Conservation (phyloP, 805 yeast genomes). For the Candida stauntonica region DNA sequence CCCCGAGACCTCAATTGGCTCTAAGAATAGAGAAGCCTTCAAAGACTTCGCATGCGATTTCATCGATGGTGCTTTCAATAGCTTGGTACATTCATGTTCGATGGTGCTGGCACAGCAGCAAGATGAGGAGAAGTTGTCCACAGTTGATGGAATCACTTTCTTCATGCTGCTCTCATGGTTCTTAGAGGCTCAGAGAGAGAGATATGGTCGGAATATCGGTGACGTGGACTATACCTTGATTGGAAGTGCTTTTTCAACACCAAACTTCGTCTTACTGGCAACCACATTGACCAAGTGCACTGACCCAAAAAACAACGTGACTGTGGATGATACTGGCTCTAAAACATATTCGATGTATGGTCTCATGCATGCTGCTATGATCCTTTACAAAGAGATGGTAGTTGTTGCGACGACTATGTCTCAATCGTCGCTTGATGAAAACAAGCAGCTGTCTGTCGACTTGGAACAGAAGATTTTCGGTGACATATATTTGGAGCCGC, state of each 20-base stretch:
- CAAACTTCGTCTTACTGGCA: constrained; percentile 49
- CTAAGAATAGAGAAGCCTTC: constrained; percentile 9
- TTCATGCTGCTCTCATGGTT: constrained; percentile 72
- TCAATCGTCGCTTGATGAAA: constrained; percentile 37
- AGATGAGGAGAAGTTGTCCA: constrained; percentile 12
- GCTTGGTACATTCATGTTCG: constrained; percentile 51
- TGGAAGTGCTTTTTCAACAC: constrained; percentile 56
- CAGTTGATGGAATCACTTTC: constrained; percentile 35
- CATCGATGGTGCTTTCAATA: constrained; percentile 71
- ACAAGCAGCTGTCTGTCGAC: constrained; percentile 50
- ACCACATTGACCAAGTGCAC: constrained; percentile 3
- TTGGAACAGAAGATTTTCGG: constrained; percentile 68
- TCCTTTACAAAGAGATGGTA: constrained; percentile 61
- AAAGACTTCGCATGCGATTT: constrained; percentile 50
- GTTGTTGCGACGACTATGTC: constrained; percentile 39
- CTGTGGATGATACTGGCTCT: neutral
- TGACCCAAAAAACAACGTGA: neutral
- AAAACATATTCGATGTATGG: constrained; percentile 36
- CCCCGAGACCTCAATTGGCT: constrained; percentile 26
- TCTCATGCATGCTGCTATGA: constrained; percentile 65
- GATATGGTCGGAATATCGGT: constrained; percentile 24
- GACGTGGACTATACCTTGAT: constrained; percentile 40
- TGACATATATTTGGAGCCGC: constrained; percentile 49
- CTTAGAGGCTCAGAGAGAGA: constrained; percentile 53
- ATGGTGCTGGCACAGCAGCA: constrained; percentile 40